Base-by-base conservation (phyloP, 1,139 yeast species). In the Yarrowia galli region DNA sequence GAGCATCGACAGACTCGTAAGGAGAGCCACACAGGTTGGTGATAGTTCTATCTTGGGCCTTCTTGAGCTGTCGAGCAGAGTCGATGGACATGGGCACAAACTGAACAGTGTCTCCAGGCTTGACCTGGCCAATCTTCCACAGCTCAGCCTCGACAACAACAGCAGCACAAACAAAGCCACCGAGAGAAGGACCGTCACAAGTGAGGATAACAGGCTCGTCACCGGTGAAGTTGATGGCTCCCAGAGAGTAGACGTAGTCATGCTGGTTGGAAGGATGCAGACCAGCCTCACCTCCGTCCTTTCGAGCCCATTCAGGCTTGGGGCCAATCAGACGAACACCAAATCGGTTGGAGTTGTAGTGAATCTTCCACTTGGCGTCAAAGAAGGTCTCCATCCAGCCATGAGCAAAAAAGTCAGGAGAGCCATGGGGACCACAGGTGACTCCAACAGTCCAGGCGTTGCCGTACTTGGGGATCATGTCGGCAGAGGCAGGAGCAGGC, bases 271-370 rank as follows among this genome's bases (percentile, higher is more conserved):
- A 92, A 68, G 99, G 99, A 81, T 95, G 99, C 76, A 93, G 82
- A 69, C 99, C 99, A 70, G 96, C 98, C 76, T 92, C 97, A 69
- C 98, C 99, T 79, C 98, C 99, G 78, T 92, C 97, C n/a, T 84
- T 78, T 80, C 98, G 87, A 12, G 98, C 97, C 98, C 98, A 95
- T 75, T 86, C 84, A 10, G 98, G 99, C 78, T 92, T 93, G 69
- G 98, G 98, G 64, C 98, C 99, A 71, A 91, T 87, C 73, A 95
- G 83, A 77, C 98, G 86, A 54, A 95, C 96, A 77, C 98, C 99
- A 79, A 93, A 93, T 79, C 98, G 85, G 80, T 95, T 95, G 49
- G 98, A 92, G 80, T 95, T 95, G 82, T 95, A 95, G 78, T 95
- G 98, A 63, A 93, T 93, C 79, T 92, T 93, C 98, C 98, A 93